Conservation (phyloP, 2,329 filamentous ascomycete species). For the Cytospora leucostoma region DNA sequence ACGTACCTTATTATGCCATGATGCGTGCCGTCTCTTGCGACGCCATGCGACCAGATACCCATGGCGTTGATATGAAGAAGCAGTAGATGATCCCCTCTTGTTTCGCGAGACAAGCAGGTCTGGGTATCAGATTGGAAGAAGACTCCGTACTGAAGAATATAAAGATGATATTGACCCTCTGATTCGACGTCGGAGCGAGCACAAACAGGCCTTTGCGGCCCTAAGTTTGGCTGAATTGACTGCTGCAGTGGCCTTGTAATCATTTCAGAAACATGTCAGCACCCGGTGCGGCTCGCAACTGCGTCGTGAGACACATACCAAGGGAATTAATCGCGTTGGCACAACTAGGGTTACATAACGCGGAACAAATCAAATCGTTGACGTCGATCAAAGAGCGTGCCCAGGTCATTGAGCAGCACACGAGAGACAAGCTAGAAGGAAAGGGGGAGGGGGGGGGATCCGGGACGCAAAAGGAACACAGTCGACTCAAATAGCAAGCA, state of each 20-base stretch:
- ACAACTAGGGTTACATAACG: constrained; percentile 27
- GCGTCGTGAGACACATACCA: constrained; percentile 19
- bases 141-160: constrained; percentile 35
- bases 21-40: not conserved
- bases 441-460: not conserved
- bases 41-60: constrained; percentile 18
- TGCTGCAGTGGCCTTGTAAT: constrained; percentile 25
- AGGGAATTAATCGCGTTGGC: constrained; percentile 28
- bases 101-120: constrained; percentile 12
- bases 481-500: not conserved
- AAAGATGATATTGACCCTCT: constrained; percentile 25
- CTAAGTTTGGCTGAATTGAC: constrained; percentile 25
- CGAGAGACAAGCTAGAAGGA: not conserved
- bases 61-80: constrained; percentile 15
- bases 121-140: constrained; percentile 28
- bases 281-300: constrained; percentile 21
- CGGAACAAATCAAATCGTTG: constrained; percentile 17
- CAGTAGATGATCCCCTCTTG: not conserved
- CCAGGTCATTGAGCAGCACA: not conserved
- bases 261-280: constrained; percentile 8
- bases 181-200: constrained; percentile 27
- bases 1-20: not conserved
- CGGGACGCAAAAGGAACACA: not conserved
- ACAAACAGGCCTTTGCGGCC: constrained; percentile 27
- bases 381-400: constrained; percentile 24